Conservation (phyloP, 306 rosid genomes). For the Fragaria nilgerrensis region DNA sequence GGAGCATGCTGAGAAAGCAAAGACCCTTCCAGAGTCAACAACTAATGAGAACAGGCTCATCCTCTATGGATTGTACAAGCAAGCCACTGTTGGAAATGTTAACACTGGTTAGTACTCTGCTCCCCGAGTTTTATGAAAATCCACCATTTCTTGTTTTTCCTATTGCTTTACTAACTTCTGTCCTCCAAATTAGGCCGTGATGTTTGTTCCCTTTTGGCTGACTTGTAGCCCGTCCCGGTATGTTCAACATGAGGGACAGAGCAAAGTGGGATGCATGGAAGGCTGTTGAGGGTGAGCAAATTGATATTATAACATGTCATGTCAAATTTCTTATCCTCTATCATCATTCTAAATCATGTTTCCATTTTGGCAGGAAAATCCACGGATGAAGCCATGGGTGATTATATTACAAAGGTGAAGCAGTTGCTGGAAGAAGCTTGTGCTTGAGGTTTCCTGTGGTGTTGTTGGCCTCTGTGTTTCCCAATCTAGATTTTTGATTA, state of each 20-base stretch:
- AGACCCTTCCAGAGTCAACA: slow-evolving; percentile 62
- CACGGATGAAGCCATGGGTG: slow-evolving; percentile 80
- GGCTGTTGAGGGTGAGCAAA: slow-evolving; percentile 72
- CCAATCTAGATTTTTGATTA: slow-evolving; percentile 17
- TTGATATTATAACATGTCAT: background rate
- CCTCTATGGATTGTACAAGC: slow-evolving; percentile 90
- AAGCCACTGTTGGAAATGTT: slow-evolving; percentile 83
- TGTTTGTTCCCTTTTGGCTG: slow-evolving; percentile 19
- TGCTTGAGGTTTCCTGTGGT: slow-evolving; percentile 35
- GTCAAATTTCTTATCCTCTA: background rate
- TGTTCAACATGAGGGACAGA: slow-evolving; percentile 78
- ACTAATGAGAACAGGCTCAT: slow-evolving; percentile 72
- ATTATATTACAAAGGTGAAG: slow-evolving; percentile 92
- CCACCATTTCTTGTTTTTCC: background rate
- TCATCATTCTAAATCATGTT: background rate
- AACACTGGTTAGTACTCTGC: slow-evolving; percentile 53
- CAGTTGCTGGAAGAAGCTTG: slow-evolving; percentile 74
- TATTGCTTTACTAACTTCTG: background rate
- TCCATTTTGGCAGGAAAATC: slow-evolving; percentile 62
- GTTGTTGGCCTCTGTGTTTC: slow-evolving; percentile 17
- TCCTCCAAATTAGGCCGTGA: slow-evolving; percentile 1
- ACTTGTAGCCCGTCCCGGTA: slow-evolving; percentile 85
- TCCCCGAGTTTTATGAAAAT: background rate
- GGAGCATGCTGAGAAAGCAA: slow-evolving; percentile 75
- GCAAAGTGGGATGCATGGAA: slow-evolving; percentile 99